Percentiles rank a stretch among this genome's conserved stretches.
Conservation (phyloP, 768 basidiomycete genomes). For the Phylloporus sp. region DNA sequence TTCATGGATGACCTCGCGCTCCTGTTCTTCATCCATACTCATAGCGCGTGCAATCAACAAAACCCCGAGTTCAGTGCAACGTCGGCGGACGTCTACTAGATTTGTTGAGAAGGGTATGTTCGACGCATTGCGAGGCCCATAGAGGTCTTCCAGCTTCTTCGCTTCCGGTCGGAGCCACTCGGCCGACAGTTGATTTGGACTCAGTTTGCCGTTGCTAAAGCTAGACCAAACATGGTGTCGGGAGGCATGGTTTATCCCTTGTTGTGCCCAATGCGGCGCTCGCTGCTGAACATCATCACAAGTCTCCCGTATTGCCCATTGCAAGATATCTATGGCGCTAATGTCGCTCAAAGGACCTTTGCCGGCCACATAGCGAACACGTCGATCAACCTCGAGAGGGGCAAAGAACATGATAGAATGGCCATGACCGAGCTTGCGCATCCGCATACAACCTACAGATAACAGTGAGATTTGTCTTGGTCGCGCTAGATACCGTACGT, state of each 20-base stretch:
- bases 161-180: slow-evolving; percentile 42
- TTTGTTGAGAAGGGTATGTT: not conserved
- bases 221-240: slow-evolving; percentile 24
- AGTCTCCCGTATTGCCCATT: slow-evolving; percentile 45
- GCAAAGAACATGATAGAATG: slow-evolving; percentile 50
- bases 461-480: not conserved
- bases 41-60: slow-evolving; percentile 9
- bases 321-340: slow-evolving; percentile 34
- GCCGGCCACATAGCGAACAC: slow-evolving; percentile 30
- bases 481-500: not conserved
- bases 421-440: slow-evolving; percentile 46
- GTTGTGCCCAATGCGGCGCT: slow-evolving; percentile 42
- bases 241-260: slow-evolving; percentile 37
- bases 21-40: slow-evolving; percentile 43
- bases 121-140: slow-evolving; percentile 10
- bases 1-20: slow-evolving; percentile 42
- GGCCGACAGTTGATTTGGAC: slow-evolving; percentile 6
- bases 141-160: slow-evolving; percentile 35
- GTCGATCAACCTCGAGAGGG: slow-evolving; percentile 40
- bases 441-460: slow-evolving; percentile 49
- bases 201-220: slow-evolving; percentile 9
- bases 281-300: slow-evolving; percentile 39
- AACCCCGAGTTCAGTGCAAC: slow-evolving; percentile 28
- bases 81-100: slow-evolving; percentile 22
- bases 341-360: slow-evolving; percentile 5